These are phyloP conservation scores for Aspergillus neotritici DNA, from an alignment of 2,329 filamentous ascomycete genomes.

Conservation along the genomic window DNA sequence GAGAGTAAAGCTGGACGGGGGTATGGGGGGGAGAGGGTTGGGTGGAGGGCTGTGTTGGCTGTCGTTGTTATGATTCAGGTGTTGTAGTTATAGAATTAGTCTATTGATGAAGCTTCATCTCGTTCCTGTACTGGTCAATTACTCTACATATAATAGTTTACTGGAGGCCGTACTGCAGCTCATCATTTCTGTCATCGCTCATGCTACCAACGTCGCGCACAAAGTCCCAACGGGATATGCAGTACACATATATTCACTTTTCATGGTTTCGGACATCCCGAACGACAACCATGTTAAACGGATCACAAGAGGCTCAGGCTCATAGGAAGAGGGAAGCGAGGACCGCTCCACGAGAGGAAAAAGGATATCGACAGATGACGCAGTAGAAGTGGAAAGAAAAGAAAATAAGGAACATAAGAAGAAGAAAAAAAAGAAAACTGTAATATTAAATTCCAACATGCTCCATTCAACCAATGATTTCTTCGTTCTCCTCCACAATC, in stretches of 20 bases:
- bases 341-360: conserved; percentile 12
- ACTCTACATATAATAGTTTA: no score
- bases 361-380: conserved; percentile 25
- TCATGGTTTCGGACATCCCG: conserved; percentile 15
- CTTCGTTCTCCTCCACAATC: conserved; percentile 76
- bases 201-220: conserved; percentile 21
- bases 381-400: conserved; percentile 17
- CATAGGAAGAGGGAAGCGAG: conserved; percentile 12
- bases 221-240: conserved; percentile 16
- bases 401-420: conserved; percentile 22
- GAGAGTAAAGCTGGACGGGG: not conserved
- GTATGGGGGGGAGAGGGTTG: conserved; percentile 4
- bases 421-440: conserved; percentile 28
- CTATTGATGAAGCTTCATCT: not conserved
- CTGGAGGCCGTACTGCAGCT: conserved; percentile 3
- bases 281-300: conserved; percentile 16
- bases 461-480: conserved; percentile 50
- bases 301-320: conserved; percentile 13
- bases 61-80: conserved; percentile 4
- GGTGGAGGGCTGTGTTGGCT: not conserved
- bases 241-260: conserved; percentile 26
- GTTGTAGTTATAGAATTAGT: not conserved
- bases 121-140: no score
- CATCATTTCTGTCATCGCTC: conserved; percentile 24
- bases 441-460: conserved; percentile 2